Evolutionary conservation across 805 yeast genomes (phyloP).

Genomic region (Clavispora vitiphila): DNA sequence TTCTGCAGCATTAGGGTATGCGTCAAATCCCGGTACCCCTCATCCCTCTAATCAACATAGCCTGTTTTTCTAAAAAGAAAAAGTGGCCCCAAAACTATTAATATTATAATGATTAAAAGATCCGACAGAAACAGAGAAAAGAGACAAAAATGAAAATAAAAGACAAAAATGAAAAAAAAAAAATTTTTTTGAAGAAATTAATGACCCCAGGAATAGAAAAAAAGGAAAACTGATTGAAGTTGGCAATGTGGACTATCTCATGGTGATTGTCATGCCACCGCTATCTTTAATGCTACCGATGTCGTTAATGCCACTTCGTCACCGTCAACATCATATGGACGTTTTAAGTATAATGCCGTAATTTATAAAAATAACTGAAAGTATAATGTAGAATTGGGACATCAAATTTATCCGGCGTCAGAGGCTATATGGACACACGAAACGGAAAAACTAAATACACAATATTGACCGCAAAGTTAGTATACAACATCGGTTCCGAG

Average conservation of each 20-base stretch:
- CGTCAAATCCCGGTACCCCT: slow-evolving; percentile 41
- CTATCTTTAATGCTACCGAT: not conserved
- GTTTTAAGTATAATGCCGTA: not conserved
- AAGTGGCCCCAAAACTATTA: not conserved
- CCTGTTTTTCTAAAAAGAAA: slow-evolving; percentile 19
- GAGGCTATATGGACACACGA: too few species aligned
- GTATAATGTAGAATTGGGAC: not conserved
- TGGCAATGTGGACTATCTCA: not conserved
- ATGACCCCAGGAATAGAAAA: not conserved
- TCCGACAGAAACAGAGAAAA: not conserved
- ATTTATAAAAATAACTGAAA: not conserved
- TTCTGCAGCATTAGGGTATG: slow-evolving; percentile 44
- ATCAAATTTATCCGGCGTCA: too few species aligned
- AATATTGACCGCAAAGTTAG: too few species aligned
- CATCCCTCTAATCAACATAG: slow-evolving; percentile 19
- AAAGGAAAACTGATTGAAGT: not conserved
- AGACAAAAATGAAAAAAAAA: not conserved
- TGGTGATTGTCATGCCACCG: not conserved
- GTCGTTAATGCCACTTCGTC: not conserved
- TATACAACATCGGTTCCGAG: too few species aligned
- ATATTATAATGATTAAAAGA: not conserved
- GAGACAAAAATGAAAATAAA: not conserved
- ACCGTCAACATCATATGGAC: not conserved
- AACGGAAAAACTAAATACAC: too few species aligned
- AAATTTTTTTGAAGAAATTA: too few species aligned